phyloP scores from a whole-genome alignment of 768 basidiomycete genomes.

The Collybia mongolica region DNA sequence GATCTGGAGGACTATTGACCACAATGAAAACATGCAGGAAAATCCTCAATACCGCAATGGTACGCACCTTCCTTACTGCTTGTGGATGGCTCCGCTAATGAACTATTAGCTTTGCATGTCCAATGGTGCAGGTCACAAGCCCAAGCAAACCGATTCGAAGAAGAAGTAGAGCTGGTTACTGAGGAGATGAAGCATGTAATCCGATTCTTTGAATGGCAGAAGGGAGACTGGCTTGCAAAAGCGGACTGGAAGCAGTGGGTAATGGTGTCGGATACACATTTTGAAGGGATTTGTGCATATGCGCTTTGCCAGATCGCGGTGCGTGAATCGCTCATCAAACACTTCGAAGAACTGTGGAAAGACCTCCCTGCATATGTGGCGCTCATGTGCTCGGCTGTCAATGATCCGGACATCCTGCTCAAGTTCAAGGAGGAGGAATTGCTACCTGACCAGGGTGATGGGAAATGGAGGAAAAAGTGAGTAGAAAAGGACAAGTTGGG shows the following conservation, averaged over 20 bases:
- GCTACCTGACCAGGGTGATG: no score
- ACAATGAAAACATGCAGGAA: no score
- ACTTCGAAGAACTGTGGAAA: neutral
- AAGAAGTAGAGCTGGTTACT: constrained; percentile 20
- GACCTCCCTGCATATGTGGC: no score
- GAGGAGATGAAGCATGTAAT: constrained; percentile 22
- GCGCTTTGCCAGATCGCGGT: constrained; percentile 7
- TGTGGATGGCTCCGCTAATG: neutral
- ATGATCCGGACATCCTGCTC: no score
- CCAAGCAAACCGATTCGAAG: constrained; percentile 14
- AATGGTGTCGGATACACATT: neutral
- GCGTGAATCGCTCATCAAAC: neutral
- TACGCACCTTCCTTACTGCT: neutral
- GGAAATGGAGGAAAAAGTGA: no score
- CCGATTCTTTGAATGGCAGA: constrained; percentile 14
- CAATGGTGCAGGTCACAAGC: constrained; percentile 22
- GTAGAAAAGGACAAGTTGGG: no score
- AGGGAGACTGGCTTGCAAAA: constrained; percentile 10
- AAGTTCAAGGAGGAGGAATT: no score
- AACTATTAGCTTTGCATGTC: constrained; percentile 8
- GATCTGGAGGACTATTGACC: constrained; percentile 11
- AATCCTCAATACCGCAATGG: neutral
- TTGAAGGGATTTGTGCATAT: constrained; percentile 9
- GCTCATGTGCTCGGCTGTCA: no score
- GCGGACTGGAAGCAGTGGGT: neutral